These are phyloP conservation scores for Aspergillus sp. DNA, from an alignment of 2,329 filamentous ascomycete species.

Conservation along the genomic window DNA sequence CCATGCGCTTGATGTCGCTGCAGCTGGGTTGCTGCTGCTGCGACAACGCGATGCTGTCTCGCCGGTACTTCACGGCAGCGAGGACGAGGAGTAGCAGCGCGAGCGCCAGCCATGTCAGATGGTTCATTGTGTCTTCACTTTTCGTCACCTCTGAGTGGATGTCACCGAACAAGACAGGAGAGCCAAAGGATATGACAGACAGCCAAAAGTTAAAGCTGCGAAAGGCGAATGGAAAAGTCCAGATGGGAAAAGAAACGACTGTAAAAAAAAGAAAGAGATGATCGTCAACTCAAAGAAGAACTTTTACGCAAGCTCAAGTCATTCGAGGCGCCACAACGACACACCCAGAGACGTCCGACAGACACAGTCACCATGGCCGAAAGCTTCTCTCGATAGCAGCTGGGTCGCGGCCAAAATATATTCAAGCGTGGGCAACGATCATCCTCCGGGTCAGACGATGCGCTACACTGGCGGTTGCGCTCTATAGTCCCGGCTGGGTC, in stretches of 20 bases:
- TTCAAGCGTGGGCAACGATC: slow-evolving; percentile 18
- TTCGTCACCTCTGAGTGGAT: neutral
- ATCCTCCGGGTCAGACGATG: slow-evolving; percentile 26
- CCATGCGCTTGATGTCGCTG: slow-evolving; percentile 32
- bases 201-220: neutral
- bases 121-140: slow-evolving; percentile 31
- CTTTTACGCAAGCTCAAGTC: slow-evolving; percentile 11
- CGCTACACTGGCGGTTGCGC: slow-evolving; percentile 13
- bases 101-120: slow-evolving; percentile 28
- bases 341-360: slow-evolving; percentile 10
- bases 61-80: slow-evolving; percentile 14
- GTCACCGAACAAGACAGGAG: slow-evolving; percentile 13
- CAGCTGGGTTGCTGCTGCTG: slow-evolving; percentile 13
- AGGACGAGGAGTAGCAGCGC: slow-evolving; percentile 30
- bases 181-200: slow-evolving; percentile 4
- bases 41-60: neutral
- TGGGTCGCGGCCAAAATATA: slow-evolving; percentile 23
- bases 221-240: slow-evolving; percentile 4
- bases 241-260: slow-evolving; percentile 5
- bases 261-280: slow-evolving; percentile 7
- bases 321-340: slow-evolving; percentile 15
- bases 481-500: slow-evolving; percentile 19
- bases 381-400: slow-evolving; percentile 10
- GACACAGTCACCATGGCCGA: slow-evolving; percentile 16
- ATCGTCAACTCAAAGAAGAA: slow-evolving; percentile 9